phyloP scores from a whole-genome alignment of 495 filamentous ascomycete species.

The Xylaria curta region DNA sequence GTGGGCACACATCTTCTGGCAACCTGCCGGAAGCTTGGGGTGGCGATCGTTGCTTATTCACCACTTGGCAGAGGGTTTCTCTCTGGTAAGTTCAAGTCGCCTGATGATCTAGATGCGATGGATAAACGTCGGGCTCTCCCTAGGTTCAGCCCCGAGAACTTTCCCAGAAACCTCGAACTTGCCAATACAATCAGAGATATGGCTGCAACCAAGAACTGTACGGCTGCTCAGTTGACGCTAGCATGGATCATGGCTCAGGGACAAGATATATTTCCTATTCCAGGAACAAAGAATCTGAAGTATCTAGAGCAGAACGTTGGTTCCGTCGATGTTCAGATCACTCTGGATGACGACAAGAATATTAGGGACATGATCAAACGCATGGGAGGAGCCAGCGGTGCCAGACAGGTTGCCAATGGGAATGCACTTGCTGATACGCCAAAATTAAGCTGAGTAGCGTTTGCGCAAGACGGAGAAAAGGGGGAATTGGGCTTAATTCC shows the following conservation, averaged over 20 bases:
- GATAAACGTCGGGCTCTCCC: slow-evolving; percentile 61
- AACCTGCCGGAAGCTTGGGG: slow-evolving; percentile 68
- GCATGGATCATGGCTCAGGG: slow-evolving; percentile 59
- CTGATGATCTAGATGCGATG: slow-evolving; percentile 62
- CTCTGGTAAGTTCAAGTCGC: slow-evolving; percentile 62
- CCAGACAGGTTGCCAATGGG: slow-evolving; percentile 3
- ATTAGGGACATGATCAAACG: slow-evolving; percentile 2
- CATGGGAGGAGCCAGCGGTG: slow-evolving; percentile 10
- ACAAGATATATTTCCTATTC: slow-evolving; percentile 10
- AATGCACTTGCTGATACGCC: slow-evolving; percentile 13
- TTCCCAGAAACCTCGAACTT: slow-evolving; percentile 70
- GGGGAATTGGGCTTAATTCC: background rate
- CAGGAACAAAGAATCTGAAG: slow-evolving; percentile 14
- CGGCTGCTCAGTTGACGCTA: slow-evolving; percentile 69
- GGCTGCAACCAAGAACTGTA: slow-evolving; percentile 66
- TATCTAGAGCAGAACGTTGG: slow-evolving; percentile 17
- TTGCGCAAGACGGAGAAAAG: background rate
- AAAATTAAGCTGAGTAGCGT: background rate
- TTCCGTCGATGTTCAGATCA: background rate
- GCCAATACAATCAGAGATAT: slow-evolving; percentile 65
- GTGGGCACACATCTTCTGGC: slow-evolving; percentile 65
- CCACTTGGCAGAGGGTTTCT: slow-evolving; percentile 43
- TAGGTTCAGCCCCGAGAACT: slow-evolving; percentile 64
- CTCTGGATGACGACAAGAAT: background rate
- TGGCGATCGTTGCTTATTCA: slow-evolving; percentile 67